Base-by-base conservation (phyloP, 768 basidiomycete genomes). In the Lyophyllum atratum region DNA sequence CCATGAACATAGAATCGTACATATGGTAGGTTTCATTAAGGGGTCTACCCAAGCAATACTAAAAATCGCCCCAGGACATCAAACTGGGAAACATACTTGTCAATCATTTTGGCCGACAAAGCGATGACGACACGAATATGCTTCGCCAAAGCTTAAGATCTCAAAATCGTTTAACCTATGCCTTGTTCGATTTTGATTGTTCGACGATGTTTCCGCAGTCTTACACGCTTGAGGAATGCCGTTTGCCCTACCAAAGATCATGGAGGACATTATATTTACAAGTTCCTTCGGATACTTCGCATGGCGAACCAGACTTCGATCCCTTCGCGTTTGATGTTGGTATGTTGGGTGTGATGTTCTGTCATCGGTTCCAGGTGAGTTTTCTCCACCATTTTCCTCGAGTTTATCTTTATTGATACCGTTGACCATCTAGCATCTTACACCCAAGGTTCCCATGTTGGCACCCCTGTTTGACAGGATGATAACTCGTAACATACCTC, bases 281-380 rank as follows among this genome's bases (percentile, higher is more conserved):
- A n/a, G n/a, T n/a, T n/a, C n/a, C n/a, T n/a, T n/a, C n/a, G n/a
- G n/a, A n/a, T n/a, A n/a, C n/a, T n/a, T n/a, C n/a, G n/a, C n/a
- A n/a, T n/a, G n/a, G n/a, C n/a, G n/a, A n/a, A n/a, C n/a, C n/a
- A n/a, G n/a, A n/a, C n/a, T n/a, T n/a, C n/a, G n/a, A n/a, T n/a
- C n/a, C n/a, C n/a, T n/a, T n/a, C 44, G 64, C 63, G 10, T 68
- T 58, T 42, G 69, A 69, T 42, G 67, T 71, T 12, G 59, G 61
- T 3, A 54, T 54, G 44, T 14, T 69, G 29, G 68, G 69, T 2
- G 12, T 49, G 1, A 11, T 56, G 21, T 52, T 64, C 24, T 55
- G 58, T 37, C 60, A 53, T 40, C 58, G 67, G 52, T 58, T 64
- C 29, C 11, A 50, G 37, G 64, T 17, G 8, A 17, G 29, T 46